Evolutionary conservation across 441 rosid species (phyloP).

Genomic region (Erodium texanum): DNA sequence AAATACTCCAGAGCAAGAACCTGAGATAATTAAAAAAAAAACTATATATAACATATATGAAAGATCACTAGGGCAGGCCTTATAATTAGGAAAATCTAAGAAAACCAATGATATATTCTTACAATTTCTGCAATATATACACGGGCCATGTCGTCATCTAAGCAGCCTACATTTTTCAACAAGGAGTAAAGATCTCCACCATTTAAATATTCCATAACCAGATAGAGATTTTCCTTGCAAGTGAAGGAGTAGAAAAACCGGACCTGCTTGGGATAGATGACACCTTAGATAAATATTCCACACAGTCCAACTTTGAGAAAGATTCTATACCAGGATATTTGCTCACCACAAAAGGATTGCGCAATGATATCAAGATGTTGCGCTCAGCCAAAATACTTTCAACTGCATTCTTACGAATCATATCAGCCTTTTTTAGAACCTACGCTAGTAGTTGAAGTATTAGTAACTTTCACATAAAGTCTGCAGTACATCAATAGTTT

Average conservation of each 20-base stretch:
- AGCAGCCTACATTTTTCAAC: slow-evolving; percentile 82
- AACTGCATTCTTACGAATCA: slow-evolving; percentile 97
- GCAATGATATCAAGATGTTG: slow-evolving; percentile 79
- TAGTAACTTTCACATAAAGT: slow-evolving; percentile 9
- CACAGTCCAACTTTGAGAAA: slow-evolving; percentile 14
- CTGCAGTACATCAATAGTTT: background rate
- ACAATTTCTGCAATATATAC: slow-evolving; percentile 94
- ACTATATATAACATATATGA: slow-evolving; percentile 28
- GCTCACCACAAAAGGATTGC: slow-evolving; percentile 97
- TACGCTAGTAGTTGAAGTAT: slow-evolving; percentile 24
- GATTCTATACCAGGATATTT: slow-evolving; percentile 7
- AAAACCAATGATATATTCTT: slow-evolving; percentile 30
- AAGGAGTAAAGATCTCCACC: slow-evolving; percentile 96
- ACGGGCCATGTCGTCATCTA: slow-evolving; percentile 90
- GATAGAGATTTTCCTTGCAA: slow-evolving; percentile 35
- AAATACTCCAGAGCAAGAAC: slow-evolving; percentile 98
- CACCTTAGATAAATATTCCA: slow-evolving; percentile 28
- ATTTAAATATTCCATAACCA: slow-evolving; percentile 97
- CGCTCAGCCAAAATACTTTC: slow-evolving; percentile 96
- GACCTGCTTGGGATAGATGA: slow-evolving; percentile 55
- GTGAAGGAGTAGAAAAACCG: slow-evolving; percentile 88
- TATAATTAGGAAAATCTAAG: background rate
- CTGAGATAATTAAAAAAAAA: slow-evolving; percentile 44
- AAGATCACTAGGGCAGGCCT: slow-evolving; percentile 18
- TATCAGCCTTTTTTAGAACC: slow-evolving; percentile 94